phyloP scores from a whole-genome alignment of 2,329 filamentous ascomycete genomes.

The Moelleriella libera region DNA sequence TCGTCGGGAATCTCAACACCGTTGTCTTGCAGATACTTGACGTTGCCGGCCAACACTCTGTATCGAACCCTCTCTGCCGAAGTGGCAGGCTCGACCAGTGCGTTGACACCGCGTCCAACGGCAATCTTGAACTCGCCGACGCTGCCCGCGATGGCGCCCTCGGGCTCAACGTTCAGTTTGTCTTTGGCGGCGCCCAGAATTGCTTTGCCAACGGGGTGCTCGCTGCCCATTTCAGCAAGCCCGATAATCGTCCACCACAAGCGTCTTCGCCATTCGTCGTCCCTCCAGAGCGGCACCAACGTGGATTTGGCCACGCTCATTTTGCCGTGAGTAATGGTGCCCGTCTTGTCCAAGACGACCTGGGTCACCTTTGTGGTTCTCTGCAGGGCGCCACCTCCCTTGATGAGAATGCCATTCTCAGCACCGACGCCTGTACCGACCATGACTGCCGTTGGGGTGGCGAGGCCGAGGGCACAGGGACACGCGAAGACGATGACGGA shows the following conservation, averaged over 20 bases:
- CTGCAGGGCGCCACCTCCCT: slow-evolving; percentile 86
- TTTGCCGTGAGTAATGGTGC: slow-evolving; percentile 84
- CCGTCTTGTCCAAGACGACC: slow-evolving; percentile 90
- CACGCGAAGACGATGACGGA: slow-evolving; percentile 98
- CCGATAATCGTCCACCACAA: slow-evolving; percentile 96
- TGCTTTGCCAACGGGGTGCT: slow-evolving; percentile 90
- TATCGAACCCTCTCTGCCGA: slow-evolving; percentile 58
- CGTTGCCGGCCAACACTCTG: slow-evolving; percentile 72
- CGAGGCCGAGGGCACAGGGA: slow-evolving; percentile 88
- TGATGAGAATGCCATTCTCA: slow-evolving; percentile 93
- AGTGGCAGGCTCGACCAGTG: slow-evolving; percentile 63
- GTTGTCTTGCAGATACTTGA: slow-evolving; percentile 58
- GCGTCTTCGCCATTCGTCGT: slow-evolving; percentile 50
- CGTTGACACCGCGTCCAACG: slow-evolving; percentile 76
- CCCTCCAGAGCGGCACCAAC: slow-evolving; percentile 55
- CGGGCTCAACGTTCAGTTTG: slow-evolving; percentile 57
- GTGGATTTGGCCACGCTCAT: slow-evolving; percentile 76
- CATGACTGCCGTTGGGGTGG: slow-evolving; percentile 96
- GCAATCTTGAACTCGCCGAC: slow-evolving; percentile 72
- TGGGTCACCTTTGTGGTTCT: slow-evolving; percentile 81
- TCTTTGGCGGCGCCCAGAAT: slow-evolving; percentile 63
- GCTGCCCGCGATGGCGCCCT: slow-evolving; percentile 67
- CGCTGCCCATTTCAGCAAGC: slow-evolving; percentile 88
- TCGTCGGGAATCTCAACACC: slow-evolving; percentile 50
- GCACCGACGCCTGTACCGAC: slow-evolving; percentile 95